Conservation (phyloP, 768 basidiomycete genomes). For the Leccinum incarnatum region DNA sequence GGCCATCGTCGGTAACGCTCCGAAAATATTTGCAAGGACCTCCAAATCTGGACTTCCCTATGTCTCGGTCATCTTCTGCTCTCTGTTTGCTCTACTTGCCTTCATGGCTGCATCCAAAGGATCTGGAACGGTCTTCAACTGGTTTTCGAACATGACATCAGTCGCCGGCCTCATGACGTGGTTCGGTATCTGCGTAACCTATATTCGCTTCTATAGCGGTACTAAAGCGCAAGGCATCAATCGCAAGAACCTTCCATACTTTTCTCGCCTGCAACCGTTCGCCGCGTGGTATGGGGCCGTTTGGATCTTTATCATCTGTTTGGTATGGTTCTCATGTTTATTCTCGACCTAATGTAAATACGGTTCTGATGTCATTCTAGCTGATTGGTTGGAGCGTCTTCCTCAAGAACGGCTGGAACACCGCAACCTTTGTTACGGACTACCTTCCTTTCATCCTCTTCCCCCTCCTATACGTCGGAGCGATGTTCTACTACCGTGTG, state of each 20-base stretch:
- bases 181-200: constrained; percentile 75
- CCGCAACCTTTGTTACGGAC: constrained; percentile 73
- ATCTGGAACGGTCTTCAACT: constrained; percentile 72
- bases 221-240: constrained; percentile 77
- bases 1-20: constrained; percentile 77
- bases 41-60: constrained; percentile 75
- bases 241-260: constrained; percentile 68
- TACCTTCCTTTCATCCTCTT: constrained; percentile 73
- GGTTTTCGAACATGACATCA: constrained; percentile 78
- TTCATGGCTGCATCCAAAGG: constrained; percentile 74
- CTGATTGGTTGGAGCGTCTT: constrained; percentile 53
- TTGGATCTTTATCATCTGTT: constrained; percentile 46
- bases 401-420: constrained; percentile 50
- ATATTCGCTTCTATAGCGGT: constrained; percentile 83
- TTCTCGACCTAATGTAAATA: neutral
- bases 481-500: constrained; percentile 43
- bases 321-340: constrained; percentile 44
- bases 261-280: constrained; percentile 64
- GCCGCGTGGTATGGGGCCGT: constrained; percentile 57
- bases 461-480: constrained; percentile 70
- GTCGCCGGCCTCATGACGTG: constrained; percentile 70
- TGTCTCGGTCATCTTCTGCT: constrained; percentile 64
- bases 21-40: constrained; percentile 70
- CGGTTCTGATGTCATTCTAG: constrained; percentile 36
- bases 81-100: constrained; percentile 67